Percentiles rank a stretch among this genome's conserved stretches.
Evolutionary conservation across 108 stramenopile genomes (phyloP).

Genomic region (Cyclotella choctawhatcheeana): DNA sequence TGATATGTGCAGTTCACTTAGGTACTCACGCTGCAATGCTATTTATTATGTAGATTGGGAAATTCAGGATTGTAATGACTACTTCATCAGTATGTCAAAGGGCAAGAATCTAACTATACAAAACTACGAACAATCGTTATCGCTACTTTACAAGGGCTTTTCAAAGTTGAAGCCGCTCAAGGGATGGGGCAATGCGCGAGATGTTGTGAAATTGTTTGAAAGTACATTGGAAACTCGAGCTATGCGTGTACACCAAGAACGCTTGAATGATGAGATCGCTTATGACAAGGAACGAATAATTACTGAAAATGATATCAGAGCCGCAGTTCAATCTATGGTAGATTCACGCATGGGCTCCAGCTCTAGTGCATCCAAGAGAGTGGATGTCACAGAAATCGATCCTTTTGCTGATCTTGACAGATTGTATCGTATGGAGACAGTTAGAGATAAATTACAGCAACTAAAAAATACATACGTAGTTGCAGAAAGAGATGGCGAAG

Average conservation of each 20-base stretch:
- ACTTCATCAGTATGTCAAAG: background rate
- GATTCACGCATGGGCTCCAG: conserved; percentile 27
- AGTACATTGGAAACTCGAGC: conserved; percentile 15
- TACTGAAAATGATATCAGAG: conserved; percentile 8
- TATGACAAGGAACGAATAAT: background rate
- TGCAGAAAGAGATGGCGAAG: conserved; percentile 32
- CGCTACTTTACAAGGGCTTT: conserved; percentile 17
- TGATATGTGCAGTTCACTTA: too few relatives aligned
- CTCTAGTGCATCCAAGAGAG: conserved; percentile 4
- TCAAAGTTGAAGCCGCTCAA: conserved; percentile 12
- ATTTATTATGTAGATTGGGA: too few relatives aligned
- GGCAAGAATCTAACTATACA: conserved; percentile 12
- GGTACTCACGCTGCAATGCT: too few relatives aligned
- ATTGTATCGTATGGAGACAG: conserved; percentile 46
- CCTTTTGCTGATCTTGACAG: conserved; percentile 29
- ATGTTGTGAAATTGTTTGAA: conserved; percentile 26
- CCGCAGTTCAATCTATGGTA: conserved; percentile 14
- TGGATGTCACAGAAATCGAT: conserved; percentile 23
- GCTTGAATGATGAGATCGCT: background rate
- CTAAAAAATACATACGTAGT: conserved; percentile 30
- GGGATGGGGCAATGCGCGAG: conserved; percentile 39
- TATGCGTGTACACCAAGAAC: conserved; percentile 2
- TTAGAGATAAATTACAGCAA: conserved; percentile 34
- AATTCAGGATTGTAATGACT: conserved; percentile 13
- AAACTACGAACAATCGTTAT: background rate